These are phyloP conservation scores for Solanum peruvianum DNA, from an alignment of 257 asterid genomes.

Conservation along the genomic window DNA sequence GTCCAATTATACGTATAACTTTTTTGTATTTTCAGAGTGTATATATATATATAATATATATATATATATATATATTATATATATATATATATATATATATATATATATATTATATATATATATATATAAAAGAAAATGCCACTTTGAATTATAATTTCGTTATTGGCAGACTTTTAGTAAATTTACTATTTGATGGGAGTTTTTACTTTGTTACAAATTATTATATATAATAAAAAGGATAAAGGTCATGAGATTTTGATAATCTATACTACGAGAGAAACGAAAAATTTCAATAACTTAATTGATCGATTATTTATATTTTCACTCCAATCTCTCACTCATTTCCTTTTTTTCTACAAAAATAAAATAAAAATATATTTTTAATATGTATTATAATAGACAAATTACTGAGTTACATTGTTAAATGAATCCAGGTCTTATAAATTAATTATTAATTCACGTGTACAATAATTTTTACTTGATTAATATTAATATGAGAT, in stretches of 20 bases:
- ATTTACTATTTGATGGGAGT: background rate
- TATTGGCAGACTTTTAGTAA: background rate
- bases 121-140: background rate
- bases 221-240: background rate
- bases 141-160: background rate
- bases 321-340: background rate
- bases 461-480: background rate
- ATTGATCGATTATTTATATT: background rate
- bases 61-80: no score
- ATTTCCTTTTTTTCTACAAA: background rate
- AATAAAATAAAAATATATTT: background rate
- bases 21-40: no score
- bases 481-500: background rate
- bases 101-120: no score
- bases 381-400: background rate
- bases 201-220: background rate
- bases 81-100: no score
- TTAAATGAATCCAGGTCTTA: background rate
- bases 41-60: no score
- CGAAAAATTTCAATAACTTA: rapidly evolving
- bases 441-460: background rate
- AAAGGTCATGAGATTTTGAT: background rate
- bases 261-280: background rate
- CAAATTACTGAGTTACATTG: background rate
- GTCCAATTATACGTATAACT: no score